phyloP scores from a whole-genome alignment of 495 filamentous ascomycete genomes.

The Lindgomyces ingoldianus region DNA sequence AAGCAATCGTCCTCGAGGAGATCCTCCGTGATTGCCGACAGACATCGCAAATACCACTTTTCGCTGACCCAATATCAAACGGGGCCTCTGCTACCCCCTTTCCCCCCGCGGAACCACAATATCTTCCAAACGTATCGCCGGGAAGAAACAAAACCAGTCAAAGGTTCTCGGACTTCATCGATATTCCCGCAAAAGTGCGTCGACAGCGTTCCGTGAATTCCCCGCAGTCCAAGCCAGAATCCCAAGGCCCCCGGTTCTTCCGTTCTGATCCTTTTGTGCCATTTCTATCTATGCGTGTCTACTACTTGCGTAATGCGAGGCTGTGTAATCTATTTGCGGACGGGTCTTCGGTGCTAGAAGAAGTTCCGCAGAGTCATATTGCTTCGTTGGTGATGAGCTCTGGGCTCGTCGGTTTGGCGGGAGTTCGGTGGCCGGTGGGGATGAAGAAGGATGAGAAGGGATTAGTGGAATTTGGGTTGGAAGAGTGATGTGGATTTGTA shows the following conservation, averaged over 20 bases:
- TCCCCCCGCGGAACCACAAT: background rate
- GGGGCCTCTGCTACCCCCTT: background rate
- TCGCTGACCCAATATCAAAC: conserved; percentile 12
- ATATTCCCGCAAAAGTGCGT: conserved; percentile 1
- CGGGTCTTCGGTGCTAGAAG: conserved; percentile 17
- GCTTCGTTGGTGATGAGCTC: conserved; percentile 26
- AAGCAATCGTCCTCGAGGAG: conserved; percentile 19
- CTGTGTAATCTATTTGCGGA: background rate
- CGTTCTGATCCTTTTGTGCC: conserved; percentile 23
- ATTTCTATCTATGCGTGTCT: conserved; percentile 22
- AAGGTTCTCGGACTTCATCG: background rate
- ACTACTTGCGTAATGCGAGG: conserved; percentile 18
- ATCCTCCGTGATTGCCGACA: conserved; percentile 12
- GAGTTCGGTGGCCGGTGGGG: conserved; percentile 18
- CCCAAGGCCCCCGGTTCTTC: conserved; percentile 25
- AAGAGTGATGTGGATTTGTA: conserved; percentile 31
- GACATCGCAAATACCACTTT: background rate
- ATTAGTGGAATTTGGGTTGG: conserved; percentile 11
- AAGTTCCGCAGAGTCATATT: conserved; percentile 17
- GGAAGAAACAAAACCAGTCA: too few species aligned
- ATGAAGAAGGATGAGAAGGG: conserved; percentile 19
- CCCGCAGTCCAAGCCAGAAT: background rate
- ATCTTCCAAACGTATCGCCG: background rate
- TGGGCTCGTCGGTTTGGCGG: conserved; percentile 26
- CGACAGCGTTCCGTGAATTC: conserved; percentile 6